Evolutionary conservation across 768 basidiomycete genomes (phyloP).

Genomic region (Mycena haematopus): DNA sequence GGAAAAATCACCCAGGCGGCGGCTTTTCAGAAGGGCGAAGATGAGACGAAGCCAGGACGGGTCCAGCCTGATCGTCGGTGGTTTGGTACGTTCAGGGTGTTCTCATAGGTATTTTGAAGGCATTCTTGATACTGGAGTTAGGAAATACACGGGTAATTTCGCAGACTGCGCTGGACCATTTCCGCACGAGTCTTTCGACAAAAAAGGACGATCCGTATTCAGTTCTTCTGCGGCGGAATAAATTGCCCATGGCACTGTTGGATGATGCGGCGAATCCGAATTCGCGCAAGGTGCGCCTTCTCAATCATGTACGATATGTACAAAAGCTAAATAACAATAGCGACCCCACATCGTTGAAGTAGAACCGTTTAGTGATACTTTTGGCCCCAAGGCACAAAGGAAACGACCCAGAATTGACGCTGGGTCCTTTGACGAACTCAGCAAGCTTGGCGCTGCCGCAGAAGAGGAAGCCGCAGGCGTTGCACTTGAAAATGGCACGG

Average conservation of each 20-base stretch:
- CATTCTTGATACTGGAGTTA: slow-evolving; percentile 35
- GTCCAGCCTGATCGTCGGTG: slow-evolving; percentile 96
- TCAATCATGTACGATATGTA: not conserved
- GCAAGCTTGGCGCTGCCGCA: slow-evolving; percentile 64
- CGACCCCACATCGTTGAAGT: slow-evolving; percentile 94
- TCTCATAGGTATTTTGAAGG: not conserved
- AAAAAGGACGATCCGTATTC: slow-evolving; percentile 96
- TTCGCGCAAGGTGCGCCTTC: slow-evolving; percentile 66
- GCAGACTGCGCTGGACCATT: slow-evolving; percentile 95
- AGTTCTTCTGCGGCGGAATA: slow-evolving; percentile 91
- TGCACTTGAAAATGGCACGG: slow-evolving; percentile 44
- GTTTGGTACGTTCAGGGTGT: slow-evolving; percentile 77
- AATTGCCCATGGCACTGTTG: slow-evolving; percentile 94
- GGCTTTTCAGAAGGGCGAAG: slow-evolving; percentile 95
- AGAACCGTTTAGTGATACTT: slow-evolving; percentile 93
- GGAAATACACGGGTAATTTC: slow-evolving; percentile 99
- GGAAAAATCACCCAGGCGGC: slow-evolving; percentile 95
- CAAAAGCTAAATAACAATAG: slow-evolving; percentile 44
- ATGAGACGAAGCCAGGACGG: slow-evolving; percentile 86
- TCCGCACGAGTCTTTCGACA: slow-evolving; percentile 83
- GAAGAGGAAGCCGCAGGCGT: slow-evolving; percentile 59
- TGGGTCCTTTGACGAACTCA: slow-evolving; percentile 92
- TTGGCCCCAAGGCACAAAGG: slow-evolving; percentile 94
- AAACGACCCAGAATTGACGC: slow-evolving; percentile 87
- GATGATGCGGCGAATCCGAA: slow-evolving; percentile 89